Conservation (phyloP, 352 stramenopile genomes). For the Phytopythium vexans region DNA sequence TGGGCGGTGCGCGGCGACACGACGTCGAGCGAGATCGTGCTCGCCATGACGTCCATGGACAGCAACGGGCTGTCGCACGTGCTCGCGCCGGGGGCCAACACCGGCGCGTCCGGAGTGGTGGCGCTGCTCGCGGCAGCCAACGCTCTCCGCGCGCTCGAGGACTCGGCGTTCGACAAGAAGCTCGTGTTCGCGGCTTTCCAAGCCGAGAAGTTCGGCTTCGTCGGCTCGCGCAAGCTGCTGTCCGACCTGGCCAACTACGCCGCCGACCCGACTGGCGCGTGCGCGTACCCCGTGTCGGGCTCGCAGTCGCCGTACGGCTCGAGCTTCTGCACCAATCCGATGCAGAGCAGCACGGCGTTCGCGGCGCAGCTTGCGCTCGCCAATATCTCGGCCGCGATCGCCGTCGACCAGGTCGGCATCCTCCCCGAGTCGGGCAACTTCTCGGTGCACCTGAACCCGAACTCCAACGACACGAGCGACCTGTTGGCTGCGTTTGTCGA, state of each 20-base stretch:
- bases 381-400: conserved; percentile 69
- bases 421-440: conserved; percentile 52
- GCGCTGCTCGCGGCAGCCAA: conserved; percentile 71
- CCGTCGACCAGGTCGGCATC: conserved; percentile 74
- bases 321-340: conserved; percentile 65
- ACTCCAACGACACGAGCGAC: conserved; percentile 32
- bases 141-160: conserved; percentile 60
- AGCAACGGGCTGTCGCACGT: conserved; percentile 68
- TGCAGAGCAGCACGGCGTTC: conserved; percentile 68
- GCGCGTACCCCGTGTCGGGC: conserved; percentile 34
- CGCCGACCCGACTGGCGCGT: conserved; percentile 44
- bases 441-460: conserved; percentile 67
- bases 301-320: conserved; percentile 52
- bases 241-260: conserved; percentile 56
- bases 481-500: conserved; percentile 51
- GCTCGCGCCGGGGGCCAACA: conserved; percentile 68
- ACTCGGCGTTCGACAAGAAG: conserved; percentile 62
- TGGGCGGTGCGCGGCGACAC: conserved; percentile 63
- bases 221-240: conserved; percentile 76
- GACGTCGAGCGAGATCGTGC: conserved; percentile 43
- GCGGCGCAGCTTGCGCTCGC: conserved; percentile 39
- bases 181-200: conserved; percentile 84
- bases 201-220: conserved; percentile 79
- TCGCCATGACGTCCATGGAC: conserved; percentile 83
- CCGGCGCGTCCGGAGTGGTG: conserved; percentile 65